phyloP scores from a whole-genome alignment of 257 asterid genomes.

The Solanum okadae region DNA sequence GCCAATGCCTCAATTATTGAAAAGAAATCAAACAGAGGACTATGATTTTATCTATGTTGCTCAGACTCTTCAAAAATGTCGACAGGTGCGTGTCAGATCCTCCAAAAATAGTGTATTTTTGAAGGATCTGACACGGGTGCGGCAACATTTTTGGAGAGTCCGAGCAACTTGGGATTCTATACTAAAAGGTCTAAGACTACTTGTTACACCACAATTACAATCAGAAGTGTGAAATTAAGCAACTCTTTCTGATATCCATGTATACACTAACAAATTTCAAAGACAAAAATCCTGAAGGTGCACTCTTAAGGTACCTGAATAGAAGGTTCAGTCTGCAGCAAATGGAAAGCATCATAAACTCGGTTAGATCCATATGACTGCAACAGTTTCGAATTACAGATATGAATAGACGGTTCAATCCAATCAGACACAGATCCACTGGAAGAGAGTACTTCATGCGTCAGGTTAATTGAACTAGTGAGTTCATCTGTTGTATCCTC shows the following conservation, averaged over 20 bases:
- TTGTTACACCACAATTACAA: background rate
- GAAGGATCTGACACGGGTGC: no score
- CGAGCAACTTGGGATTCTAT: no score
- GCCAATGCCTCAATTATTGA: background rate
- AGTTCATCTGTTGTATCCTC: conserved; percentile 6
- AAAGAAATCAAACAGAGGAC: background rate
- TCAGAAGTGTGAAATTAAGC: background rate
- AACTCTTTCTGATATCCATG: background rate
- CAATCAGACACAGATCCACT: conserved; percentile 35
- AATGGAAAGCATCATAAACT: conserved; percentile 47
- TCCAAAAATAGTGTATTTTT: no score
- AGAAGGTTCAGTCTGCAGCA: conserved; percentile 56
- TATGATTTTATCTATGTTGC: background rate
- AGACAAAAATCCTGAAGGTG: background rate
- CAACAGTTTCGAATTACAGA: conserved; percentile 17
- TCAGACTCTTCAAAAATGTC: no score
- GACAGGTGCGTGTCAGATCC: no score
- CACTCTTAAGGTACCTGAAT: conserved; percentile 37
- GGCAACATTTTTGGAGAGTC: no score
- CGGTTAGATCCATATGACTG: conserved; percentile 25
- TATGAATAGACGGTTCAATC: conserved; percentile 41
- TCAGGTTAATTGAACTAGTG: conserved; percentile 6
- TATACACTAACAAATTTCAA: background rate
- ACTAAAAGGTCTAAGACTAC: background rate
- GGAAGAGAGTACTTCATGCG: background rate